Evolutionary conservation across 331 rosid genomes (phyloP), one percentile per base, ranked within the genome.

Genomic region (Rosa hybrid): DNA sequence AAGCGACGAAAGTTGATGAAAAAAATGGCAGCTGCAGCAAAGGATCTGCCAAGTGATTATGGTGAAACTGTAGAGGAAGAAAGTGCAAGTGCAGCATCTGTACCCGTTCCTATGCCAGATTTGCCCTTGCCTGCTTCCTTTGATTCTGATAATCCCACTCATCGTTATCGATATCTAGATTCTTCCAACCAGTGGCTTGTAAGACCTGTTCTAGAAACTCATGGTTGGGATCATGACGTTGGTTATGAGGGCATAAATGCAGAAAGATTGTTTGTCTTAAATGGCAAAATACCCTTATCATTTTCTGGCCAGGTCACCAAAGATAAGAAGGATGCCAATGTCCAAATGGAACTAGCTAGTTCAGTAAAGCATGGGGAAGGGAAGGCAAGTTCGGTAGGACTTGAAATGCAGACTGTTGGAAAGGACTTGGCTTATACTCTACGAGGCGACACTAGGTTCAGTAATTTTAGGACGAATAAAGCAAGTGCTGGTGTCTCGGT

Each of bases 181-280:
- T 93, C 97, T 69, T 91, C 97, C 57, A 95, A 91, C 82, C 97
- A 91, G 92, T 95, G 99, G 99, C 90, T 95, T 80, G 89, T 95
- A 42, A 88, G 97, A 85, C 99, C 99, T 77, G 99, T 95, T 63
- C 88, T 93, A 18, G 99, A 95, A 77, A 88, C 97, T 77, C 99
- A 93, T 50, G 98, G 99, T 69, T 95, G 99, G 99, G 99, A 95
- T 87, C 99, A 95, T 78, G 99, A 95, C 84, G 92, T 93, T 78
- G 99, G 99, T 78, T 95, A 91, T 84, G 99, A 95, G 85, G 99
- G 99, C 38, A 84, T 95, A 79, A 93, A 93, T 76, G 97, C 88
- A n/a, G 99, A 95, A 83, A 87, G 96, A 80, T 71, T 93, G 88
- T 93, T 95, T 51, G 99, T 87, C 62, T 48, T 91, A 71, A 93